Base-by-base conservation (phyloP, 23 red algal species). In the Gracilaria caudata region DNA sequence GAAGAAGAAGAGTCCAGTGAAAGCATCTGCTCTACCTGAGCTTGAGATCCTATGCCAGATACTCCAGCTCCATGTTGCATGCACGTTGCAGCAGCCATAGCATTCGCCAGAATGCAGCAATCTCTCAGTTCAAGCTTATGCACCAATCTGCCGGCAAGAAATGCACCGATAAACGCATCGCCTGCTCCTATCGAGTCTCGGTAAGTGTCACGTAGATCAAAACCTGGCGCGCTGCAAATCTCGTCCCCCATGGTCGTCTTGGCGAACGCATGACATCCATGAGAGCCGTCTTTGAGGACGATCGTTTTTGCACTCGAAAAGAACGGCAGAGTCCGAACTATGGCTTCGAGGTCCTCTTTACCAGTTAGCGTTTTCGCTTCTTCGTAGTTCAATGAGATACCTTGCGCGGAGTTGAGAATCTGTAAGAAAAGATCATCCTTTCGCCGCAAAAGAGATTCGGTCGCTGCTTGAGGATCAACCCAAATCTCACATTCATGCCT, bases 141-240 rank as follows among this genome's bases (percentile, higher is more conserved):
- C 13, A 83, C 39, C 49, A 83, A 60, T 65, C 20, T 66, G 3
- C 57, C 79, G 23, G 79, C 79, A 17, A 83, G 40, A 68, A 83
- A 83, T 12, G 79, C 79, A 83, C 79, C 79, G 3, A 83, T 45
- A 41, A 83, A 83, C 3, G 79, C 79, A 64, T 83, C 79, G 13
- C 79, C 79, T 24, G 79, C 79, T 16, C 79, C 79, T 32, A 83
- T 65, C 24, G 57, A 66, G 21, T 83, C 79, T 66, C 57, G 29
- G 59, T 66, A 83, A 14, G 35, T 65, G 13, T 64, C 58, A 19
- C 58, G 37, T 9, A 83, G 35, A 64, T 63, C 58, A 61, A 83
- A 63, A 12, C 57, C 79, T 58, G 79, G 79, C 30, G 57, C 57
- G 32, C 57, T 66, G 23, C 63, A 66, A 19, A 68, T 47, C 30